A percentile compares a stretch with the other conserved stretches of the same genome.
phyloP scores from a whole-genome alignment of 495 filamentous ascomycete genomes.

The Aspergillus mulundensis region DNA sequence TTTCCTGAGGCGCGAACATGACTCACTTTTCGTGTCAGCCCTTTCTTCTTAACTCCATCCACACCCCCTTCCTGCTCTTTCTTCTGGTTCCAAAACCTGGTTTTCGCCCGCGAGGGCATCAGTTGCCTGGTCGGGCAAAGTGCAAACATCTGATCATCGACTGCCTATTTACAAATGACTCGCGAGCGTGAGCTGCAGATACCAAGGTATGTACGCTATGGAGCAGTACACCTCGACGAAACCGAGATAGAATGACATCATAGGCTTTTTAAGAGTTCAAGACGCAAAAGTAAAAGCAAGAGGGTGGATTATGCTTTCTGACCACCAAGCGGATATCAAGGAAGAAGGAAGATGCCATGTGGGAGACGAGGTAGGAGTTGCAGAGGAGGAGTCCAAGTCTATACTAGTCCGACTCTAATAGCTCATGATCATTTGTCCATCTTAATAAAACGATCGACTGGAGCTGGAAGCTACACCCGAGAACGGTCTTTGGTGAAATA shows the following conservation, averaged over 20 bases:
- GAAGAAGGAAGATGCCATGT: conserved; percentile 18
- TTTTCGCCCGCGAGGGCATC: conserved; percentile 35
- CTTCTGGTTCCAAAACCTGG: background rate
- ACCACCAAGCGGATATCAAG: conserved; percentile 13
- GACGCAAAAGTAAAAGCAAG: background rate
- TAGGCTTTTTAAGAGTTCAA: conserved; percentile 1
- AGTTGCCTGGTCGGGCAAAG: conserved; percentile 29
- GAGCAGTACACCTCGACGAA: too few relatives aligned
- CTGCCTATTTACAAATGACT: conserved; percentile 12
- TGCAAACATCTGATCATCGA: conserved; percentile 19
- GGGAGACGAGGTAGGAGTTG: conserved; percentile 11
- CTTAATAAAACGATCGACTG: conserved; percentile 1
- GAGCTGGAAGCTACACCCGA: conserved; percentile 12
- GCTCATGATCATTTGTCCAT: conserved; percentile 14
- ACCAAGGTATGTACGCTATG: background rate
- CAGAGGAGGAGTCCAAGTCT: background rate
- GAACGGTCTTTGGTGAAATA: background rate
- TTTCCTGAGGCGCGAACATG: conserved; percentile 26
- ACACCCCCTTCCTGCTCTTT: background rate
- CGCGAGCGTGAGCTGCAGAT: conserved; percentile 12
- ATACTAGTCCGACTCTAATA: background rate
- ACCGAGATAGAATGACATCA: conserved; percentile 18
- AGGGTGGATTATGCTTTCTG: background rate
- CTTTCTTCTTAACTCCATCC: conserved; percentile 1
- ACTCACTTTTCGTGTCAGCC: conserved; percentile 27